phyloP scores from a whole-genome alignment of 1,139 yeast species.

The Hanseniaspora uvarum region DNA sequence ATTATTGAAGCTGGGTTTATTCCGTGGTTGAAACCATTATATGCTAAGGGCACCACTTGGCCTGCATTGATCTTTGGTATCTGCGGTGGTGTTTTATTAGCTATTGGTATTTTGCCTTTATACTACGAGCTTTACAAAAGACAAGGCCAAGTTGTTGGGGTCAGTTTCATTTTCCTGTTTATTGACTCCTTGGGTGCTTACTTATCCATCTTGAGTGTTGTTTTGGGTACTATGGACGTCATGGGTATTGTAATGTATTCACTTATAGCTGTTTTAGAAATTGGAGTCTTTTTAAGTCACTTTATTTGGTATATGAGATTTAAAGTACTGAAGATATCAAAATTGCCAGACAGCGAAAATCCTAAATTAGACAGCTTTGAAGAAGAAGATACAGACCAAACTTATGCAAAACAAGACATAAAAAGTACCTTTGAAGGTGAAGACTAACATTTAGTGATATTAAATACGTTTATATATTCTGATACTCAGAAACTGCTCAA shows the following conservation, averaged over 20 bases:
- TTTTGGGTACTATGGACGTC: slow-evolving; percentile 55
- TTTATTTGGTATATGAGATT: slow-evolving; percentile 58
- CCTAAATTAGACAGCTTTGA: not conserved
- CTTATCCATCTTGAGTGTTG: slow-evolving; percentile 56
- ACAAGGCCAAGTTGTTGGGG: slow-evolving; percentile 75
- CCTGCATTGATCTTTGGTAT: slow-evolving; percentile 73
- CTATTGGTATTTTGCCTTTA: slow-evolving; percentile 75
- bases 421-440: not conserved
- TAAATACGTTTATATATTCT: too few relatives aligned
- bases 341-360: not conserved
- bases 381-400: not conserved
- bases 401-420: not conserved
- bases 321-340: slow-evolving; percentile 31
- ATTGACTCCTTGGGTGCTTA: slow-evolving; percentile 77
- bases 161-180: slow-evolving; percentile 68
- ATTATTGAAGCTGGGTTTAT: slow-evolving; percentile 65
- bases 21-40: slow-evolving; percentile 56
- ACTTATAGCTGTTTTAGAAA: slow-evolving; percentile 59
- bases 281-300: slow-evolving; percentile 67
- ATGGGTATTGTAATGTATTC: slow-evolving; percentile 71
- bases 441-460: not conserved
- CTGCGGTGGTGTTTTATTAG: slow-evolving; percentile 64
- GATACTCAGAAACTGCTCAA: too few relatives aligned
- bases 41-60: slow-evolving; percentile 47
- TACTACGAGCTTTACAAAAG: slow-evolving; percentile 74